Evolutionary conservation across 2,329 filamentous ascomycete genomes (phyloP).

Genomic region (Colletotrichum abscissum): DNA sequence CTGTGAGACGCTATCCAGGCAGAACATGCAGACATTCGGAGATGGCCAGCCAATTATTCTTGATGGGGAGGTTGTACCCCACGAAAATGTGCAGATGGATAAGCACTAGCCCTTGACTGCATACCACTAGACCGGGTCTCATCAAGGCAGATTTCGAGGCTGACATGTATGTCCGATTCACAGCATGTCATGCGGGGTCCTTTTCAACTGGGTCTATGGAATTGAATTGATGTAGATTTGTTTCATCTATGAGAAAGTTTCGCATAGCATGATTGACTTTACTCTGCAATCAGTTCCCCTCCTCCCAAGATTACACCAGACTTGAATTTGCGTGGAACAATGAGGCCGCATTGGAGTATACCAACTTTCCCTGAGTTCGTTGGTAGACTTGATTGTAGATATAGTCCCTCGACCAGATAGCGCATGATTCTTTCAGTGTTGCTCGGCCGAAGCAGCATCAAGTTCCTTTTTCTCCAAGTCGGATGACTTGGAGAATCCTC

Average conservation of each 20-base stretch:
- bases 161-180: not conserved
- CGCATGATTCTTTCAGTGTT: not conserved
- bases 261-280: not conserved
- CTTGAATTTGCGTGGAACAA: not conserved
- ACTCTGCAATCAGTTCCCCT: too few relatives aligned
- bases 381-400: not conserved
- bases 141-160: not conserved
- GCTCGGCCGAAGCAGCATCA: not conserved
- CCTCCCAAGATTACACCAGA: not conserved
- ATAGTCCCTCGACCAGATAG: not conserved
- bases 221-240: too few relatives aligned
- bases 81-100: not conserved
- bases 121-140: not conserved
- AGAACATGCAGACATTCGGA: not conserved
- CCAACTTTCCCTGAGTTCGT: not conserved
- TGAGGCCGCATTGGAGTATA: not conserved
- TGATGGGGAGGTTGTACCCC: not conserved
- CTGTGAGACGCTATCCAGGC: not conserved
- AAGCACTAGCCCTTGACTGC: not conserved
- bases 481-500: not conserved
- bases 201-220: not conserved
- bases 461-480: constrained; percentile 21
- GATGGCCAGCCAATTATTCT: not conserved
- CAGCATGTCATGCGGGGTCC: not conserved
- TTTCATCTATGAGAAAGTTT: not conserved